Conservation (phyloP, 345 rosid genomes). For the Arabidopsis arenosa region DNA sequence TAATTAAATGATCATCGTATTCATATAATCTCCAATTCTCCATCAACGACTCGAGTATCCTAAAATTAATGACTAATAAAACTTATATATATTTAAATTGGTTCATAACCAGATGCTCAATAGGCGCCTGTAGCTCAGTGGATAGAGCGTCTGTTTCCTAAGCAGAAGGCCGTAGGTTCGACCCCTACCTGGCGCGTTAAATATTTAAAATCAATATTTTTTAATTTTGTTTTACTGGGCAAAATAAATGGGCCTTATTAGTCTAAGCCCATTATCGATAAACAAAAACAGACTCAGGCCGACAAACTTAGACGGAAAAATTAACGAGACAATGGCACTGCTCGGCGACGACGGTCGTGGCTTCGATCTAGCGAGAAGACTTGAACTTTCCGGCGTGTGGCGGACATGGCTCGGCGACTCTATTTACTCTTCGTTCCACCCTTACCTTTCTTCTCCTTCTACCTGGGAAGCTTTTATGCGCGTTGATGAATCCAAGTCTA, state of each 20-base stretch:
- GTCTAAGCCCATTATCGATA: background rate
- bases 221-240: background rate
- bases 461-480: conserved; percentile 88
- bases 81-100: too few relatives aligned
- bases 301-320: background rate
- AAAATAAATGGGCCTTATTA: background rate
- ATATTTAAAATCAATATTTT: background rate
- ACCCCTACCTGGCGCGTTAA: conserved; percentile 84
- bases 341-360: conserved; percentile 95
- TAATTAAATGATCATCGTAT: background rate
- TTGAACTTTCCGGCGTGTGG: conserved; percentile 79
- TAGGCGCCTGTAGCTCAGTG: conserved; percentile 95
- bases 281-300: background rate
- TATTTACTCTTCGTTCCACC: conserved; percentile 55
- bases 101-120: too few relatives aligned
- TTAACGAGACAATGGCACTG: conserved; percentile 57
- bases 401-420: conserved; percentile 88
- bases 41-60: background rate
- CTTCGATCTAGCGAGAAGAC: conserved; percentile 79
- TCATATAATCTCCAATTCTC: background rate
- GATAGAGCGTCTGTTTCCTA: conserved; percentile 99
- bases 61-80: too few relatives aligned
- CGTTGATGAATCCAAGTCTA: conserved; percentile 69
- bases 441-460: conserved; percentile 67
- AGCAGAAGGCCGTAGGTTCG: conserved; percentile 97